Conservation (phyloP, 2,329 filamentous ascomycete genomes). For the Xenoacremonium recifei region DNA sequence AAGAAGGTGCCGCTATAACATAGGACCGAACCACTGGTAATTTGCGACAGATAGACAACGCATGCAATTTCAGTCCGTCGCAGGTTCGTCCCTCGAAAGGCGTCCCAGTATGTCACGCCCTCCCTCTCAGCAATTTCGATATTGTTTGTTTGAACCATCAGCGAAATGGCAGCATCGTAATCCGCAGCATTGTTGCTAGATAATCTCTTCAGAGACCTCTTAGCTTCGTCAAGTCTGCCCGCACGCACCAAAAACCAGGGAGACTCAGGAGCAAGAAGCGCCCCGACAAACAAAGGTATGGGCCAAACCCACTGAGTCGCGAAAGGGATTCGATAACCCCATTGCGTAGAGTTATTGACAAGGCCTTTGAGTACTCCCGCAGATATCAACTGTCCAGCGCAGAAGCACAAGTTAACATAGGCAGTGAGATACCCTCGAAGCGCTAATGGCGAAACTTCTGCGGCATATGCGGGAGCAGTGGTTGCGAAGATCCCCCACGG, state of each 20-base stretch:
- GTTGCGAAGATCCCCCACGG: too few species aligned
- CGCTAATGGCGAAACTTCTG: conserved; percentile 12
- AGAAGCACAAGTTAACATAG: conserved; percentile 37
- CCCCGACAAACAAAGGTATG: conserved; percentile 22
- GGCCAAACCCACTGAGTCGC: conserved; percentile 35
- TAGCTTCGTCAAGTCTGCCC: conserved; percentile 45
- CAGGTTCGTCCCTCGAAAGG: too few species aligned
- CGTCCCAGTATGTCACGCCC: too few species aligned
- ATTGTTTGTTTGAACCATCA: conserved; percentile 36
- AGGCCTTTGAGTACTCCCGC: conserved; percentile 32
- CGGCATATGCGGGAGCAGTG: conserved; percentile 12
- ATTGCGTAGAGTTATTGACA: conserved; percentile 21
- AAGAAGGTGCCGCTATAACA: conserved; percentile 1
- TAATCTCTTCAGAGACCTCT: conserved; percentile 47
- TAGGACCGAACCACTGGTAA: not conserved
- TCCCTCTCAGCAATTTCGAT: conserved; percentile 34
- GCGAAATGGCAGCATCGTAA: conserved; percentile 57
- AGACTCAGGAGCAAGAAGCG: conserved; percentile 29
- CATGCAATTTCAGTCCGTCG: too few species aligned
- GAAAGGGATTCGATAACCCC: conserved; percentile 37
- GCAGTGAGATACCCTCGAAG: conserved; percentile 25
- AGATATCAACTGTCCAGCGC: conserved; percentile 34
- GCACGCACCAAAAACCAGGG: conserved; percentile 28
- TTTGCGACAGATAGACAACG: conserved; percentile 28
- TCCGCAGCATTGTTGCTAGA: conserved; percentile 39